Conservation (phyloP, 305 asterid species). For the Ajuga reptans region DNA sequence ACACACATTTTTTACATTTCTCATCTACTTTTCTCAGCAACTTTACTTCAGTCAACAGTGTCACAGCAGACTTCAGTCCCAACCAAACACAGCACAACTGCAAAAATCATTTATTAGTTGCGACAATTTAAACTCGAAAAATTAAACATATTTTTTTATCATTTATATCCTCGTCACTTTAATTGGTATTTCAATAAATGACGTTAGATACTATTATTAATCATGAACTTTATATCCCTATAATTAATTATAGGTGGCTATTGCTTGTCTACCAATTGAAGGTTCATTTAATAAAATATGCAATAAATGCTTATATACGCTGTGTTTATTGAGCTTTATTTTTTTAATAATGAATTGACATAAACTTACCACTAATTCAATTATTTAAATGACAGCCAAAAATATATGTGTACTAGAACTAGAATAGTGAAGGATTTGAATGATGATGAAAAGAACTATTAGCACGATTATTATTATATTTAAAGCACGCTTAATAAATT, state of each 20-base stretch:
- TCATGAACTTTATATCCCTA: neutral
- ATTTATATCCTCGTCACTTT: conserved; percentile 3
- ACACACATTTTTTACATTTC: too few relatives aligned
- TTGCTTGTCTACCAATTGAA: conserved; percentile 6
- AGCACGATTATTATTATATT: conserved; percentile 8
- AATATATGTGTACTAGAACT: neutral
- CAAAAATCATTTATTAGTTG: neutral
- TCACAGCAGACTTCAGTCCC: too few relatives aligned
- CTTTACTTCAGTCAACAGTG: too few relatives aligned
- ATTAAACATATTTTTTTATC: neutral
- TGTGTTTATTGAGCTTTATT: neutral
- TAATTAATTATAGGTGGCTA: neutral
- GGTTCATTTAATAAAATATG: conserved; percentile 3
- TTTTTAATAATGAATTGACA: neutral
- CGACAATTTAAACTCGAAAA: neutral
- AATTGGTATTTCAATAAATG: conserved; percentile 17
- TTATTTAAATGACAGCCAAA: conserved; percentile 4
- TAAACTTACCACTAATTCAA: neutral
- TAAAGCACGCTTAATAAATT: conserved; percentile 17
- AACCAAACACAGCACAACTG: too few relatives aligned
- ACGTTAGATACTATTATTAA: conserved; percentile 1
- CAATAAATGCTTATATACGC: neutral
- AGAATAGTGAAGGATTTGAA: neutral
- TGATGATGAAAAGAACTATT: conserved; percentile 22
- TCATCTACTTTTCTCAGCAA: too few relatives aligned